Evolutionary conservation across 192 early-diverging fungal species (phyloP).

Genomic region (Spizellomyces punctatus): DNA sequence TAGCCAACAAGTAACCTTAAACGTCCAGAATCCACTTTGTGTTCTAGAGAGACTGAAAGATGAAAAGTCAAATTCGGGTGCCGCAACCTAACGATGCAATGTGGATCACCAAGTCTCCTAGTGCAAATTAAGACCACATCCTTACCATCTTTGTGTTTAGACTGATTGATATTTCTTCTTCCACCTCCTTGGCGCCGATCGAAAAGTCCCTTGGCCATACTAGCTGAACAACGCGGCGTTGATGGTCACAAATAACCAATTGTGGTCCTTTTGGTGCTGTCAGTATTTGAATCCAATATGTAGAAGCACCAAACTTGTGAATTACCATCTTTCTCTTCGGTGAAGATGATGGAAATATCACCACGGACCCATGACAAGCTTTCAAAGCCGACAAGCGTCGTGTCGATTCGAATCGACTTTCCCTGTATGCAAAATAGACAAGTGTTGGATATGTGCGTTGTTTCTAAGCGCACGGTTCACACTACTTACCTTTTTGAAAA

Average conservation of each 20-base stretch:
- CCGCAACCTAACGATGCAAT: slow-evolving; percentile 21
- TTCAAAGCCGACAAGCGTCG: slow-evolving; percentile 59
- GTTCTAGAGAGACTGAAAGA: slow-evolving; percentile 35
- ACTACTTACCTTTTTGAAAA: slow-evolving; percentile 39
- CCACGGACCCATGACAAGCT: slow-evolving; percentile 53
- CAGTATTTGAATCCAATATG: not conserved
- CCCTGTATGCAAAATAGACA: slow-evolving; percentile 21
- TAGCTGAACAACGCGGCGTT: slow-evolving; percentile 47
- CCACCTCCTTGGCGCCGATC: slow-evolving; percentile 37
- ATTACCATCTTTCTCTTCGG: slow-evolving; percentile 25
- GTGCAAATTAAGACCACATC: not conserved
- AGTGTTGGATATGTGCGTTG: not conserved
- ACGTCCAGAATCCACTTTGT: slow-evolving; percentile 48
- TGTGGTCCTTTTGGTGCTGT: slow-evolving; percentile 21
- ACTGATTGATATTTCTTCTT: slow-evolving; percentile 48
- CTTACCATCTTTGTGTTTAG: slow-evolving; percentile 51
- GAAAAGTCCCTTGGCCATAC: slow-evolving; percentile 48
- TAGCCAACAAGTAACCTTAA: slow-evolving; percentile 35
- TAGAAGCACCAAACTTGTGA: not conserved
- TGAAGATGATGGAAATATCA: slow-evolving; percentile 53
- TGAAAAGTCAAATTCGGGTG: slow-evolving; percentile 45
- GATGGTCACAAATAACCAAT: slow-evolving; percentile 50
- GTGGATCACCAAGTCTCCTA: too few relatives aligned
- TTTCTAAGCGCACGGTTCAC: too few relatives aligned
- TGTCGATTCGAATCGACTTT: slow-evolving; percentile 49